Base-by-base conservation (phyloP, 163 green algal species). In the Volvox carteri region DNA sequence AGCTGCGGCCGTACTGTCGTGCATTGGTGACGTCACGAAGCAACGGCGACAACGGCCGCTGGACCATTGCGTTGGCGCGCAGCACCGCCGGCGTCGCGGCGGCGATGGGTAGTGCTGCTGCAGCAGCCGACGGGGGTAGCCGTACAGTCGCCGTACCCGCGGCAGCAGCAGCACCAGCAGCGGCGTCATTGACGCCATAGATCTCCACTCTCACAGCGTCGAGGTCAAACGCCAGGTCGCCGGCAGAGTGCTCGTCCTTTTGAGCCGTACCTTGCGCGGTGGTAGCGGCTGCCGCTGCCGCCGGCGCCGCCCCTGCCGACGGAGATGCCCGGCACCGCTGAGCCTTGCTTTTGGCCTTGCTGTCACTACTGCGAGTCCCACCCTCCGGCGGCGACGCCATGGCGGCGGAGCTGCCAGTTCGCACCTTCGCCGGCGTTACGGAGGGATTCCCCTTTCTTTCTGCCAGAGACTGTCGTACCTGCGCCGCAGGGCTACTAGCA, bases 21-120 rank as follows among this genome's bases (percentile, higher is more conserved):
- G 58, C 62, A 37, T 87, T 87, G 6, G 81, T 87, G 9, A 87
- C 81, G 67, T 87, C 81, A 1, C 81, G 81, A 46, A 87, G 81
- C 81, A 87, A 65, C 65, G 81, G 81, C 81, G 81, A 79, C 65
- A 87, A 35, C 81, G 81, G 81, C 81, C 48, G 81, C 48, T 87
- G 81, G 21, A 87, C 81, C 81, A n/a, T 54, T 9, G 81, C 81
- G 28, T 87, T 72, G 21, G 62, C 81, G 7, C 81, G 81, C 65
- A 87, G 44, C 46, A 75, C 79, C 81, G 67, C 48, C 33, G 81
- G 79, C 18, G 60, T 28, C 14, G 19, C 30, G 56, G 33, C n/a
- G 12, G 33, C 25, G 25, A 42, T 41, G 18, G 48, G 33, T 18
- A 60, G 42, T 21, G 28, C 14, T 3, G 44, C 39, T 18, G 60